Evolutionary conservation across 2,329 filamentous ascomycete species (phyloP), one percentile per base, ranked within the genome.

Genomic region (Pseudocercospora fijiensis): DNA sequence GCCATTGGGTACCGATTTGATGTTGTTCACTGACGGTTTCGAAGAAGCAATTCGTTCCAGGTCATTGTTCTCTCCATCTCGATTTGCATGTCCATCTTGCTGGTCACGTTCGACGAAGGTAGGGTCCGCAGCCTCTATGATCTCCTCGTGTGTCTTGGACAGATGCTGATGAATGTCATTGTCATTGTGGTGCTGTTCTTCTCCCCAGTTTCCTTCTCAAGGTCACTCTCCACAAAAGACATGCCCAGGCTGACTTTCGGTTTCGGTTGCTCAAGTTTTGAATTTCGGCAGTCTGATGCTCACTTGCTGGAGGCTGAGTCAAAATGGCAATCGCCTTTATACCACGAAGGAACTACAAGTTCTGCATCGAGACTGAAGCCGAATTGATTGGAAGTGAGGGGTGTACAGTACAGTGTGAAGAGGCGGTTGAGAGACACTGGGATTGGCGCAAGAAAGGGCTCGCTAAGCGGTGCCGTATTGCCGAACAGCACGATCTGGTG

Each of bases 1-100:
- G 16, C 81, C 81, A 70, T 83, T 76, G 0, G 81, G 81, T 18
- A 82, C 79, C 22, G 72, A 73, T 16, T 73, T 73, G 27, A 78
- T 72, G 70, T 81, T 77, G 61, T 77, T 78, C 30, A 81, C 76
- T 37, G 76, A 80, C 4, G 69, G 71, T 52, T 72, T 73, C 8
- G 70, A 70, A 6, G 72, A 73, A 7, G 66, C 61, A 22, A 70
- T 66, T 18, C 55, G 64, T 22, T 65, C 63, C 49, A 73, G 33
- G 8, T 61, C 61, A 16, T 41, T 37, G 9, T 37, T n/a, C 1
- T 61, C 62, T 7, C 63, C 67, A 49, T 71, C 59, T 24, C 60
- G 24, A 20, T 51, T 60, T 37, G 47, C 58, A 16, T 57, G 22
- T 37, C 57, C 45, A 16, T 55, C 52, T 33, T 28, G 41, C 4